Evolutionary conservation across 257 asterid genomes (phyloP).

Genomic region (Knoxia roxburghii): DNA sequence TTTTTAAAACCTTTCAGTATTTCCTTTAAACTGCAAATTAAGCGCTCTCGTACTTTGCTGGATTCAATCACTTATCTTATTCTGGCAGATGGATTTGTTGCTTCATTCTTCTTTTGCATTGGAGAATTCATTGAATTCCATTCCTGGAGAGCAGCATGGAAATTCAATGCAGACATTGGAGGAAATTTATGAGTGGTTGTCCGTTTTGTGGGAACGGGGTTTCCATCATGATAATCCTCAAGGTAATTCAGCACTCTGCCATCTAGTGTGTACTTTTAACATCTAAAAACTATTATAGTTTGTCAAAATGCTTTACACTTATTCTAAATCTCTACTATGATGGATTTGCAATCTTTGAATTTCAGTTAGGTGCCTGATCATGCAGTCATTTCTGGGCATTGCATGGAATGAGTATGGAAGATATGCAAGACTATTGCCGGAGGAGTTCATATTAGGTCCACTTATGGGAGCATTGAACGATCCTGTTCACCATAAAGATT

Average conservation of each 20-base stretch:
- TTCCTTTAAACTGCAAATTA: neutral
- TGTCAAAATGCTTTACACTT: neutral
- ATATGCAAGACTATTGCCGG: constrained; percentile 50
- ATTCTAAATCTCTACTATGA: constrained; percentile 1
- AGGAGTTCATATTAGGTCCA: constrained; percentile 71
- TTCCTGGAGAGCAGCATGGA: constrained; percentile 29
- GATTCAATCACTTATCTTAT: constrained; percentile 9
- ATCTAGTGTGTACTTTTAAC: neutral
- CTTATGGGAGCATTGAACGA: constrained; percentile 76
- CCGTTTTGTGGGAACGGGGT: constrained; percentile 90
- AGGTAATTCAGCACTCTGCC: constrained; percentile 31
- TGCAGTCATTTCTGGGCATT: constrained; percentile 75
- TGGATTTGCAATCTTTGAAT: constrained; percentile 8
- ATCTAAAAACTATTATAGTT: neutral
- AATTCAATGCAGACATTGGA: constrained; percentile 52
- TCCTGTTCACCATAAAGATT: constrained; percentile 88
- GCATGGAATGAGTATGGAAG: constrained; percentile 57
- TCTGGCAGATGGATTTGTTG: constrained; percentile 61
- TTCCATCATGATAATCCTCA: constrained; percentile 92
- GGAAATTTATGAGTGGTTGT: constrained; percentile 68
- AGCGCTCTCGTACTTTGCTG: neutral
- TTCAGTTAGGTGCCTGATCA: constrained; percentile 80
- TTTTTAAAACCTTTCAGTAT: neutral
- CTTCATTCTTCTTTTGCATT: constrained; percentile 44
- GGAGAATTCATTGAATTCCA: constrained; percentile 33